Evolutionary conservation across 192 early-diverging fungal genomes (phyloP).

Genomic region (Umbelopsis sp.): DNA sequence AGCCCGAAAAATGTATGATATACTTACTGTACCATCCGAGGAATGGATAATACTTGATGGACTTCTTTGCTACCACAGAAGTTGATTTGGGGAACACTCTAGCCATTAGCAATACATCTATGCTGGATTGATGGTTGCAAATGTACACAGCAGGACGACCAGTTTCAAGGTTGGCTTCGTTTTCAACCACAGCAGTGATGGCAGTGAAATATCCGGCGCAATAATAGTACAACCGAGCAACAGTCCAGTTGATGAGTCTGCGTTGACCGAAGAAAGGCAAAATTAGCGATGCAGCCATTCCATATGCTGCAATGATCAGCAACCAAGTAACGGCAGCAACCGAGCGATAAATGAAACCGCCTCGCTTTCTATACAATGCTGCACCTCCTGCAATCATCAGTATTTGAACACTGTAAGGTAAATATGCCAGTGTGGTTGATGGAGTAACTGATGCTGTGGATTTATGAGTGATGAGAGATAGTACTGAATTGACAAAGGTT

Average conservation of each 20-base stretch:
- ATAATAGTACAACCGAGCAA: constrained; percentile 54
- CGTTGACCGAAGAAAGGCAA: constrained; percentile 58
- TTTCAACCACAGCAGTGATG: constrained; percentile 60
- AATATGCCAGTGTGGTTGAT: background rate
- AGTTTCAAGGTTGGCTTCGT: constrained; percentile 60
- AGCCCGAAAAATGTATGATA: too few species aligned
- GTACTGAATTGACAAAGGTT: background rate
- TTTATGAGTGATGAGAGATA: background rate
- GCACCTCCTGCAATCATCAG: constrained; percentile 7
- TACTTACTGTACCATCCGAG: constrained; percentile 79
- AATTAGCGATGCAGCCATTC: constrained; percentile 53
- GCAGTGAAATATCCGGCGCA: constrained; percentile 57
- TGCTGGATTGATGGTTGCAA: constrained; percentile 85
- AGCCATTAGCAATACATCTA: constrained; percentile 74
- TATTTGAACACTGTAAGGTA: constrained; percentile 10
- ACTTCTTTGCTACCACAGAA: constrained; percentile 72
- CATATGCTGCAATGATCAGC: constrained; percentile 27
- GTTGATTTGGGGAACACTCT: constrained; percentile 65
- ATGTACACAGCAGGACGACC: constrained; percentile 66
- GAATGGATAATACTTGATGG: constrained; percentile 67
- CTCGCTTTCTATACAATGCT: constrained; percentile 24
- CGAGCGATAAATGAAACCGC: constrained; percentile 6
- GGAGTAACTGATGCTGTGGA: background rate
- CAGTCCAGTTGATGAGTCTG: constrained; percentile 62
- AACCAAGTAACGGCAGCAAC: background rate